Evolutionary conservation across 2,329 filamentous ascomycete genomes (phyloP), one percentile per base, ranked within the genome.

Genomic region (Aspergillus neoniger): DNA sequence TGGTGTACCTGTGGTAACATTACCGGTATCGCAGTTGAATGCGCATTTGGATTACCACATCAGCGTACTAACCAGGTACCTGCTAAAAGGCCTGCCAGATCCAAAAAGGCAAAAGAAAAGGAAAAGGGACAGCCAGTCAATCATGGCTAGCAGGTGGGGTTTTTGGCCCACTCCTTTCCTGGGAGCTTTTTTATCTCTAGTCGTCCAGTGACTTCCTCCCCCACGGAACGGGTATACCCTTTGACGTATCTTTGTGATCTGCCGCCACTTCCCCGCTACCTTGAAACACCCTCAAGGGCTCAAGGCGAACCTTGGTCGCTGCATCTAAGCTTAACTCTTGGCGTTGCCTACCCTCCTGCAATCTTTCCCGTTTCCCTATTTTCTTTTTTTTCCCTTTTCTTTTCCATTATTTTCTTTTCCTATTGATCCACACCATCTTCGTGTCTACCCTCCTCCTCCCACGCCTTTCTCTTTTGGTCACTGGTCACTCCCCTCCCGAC

Each of bases 221-320:
- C 66, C 65, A 68, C 68, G 67, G 64, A 66, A 67, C 67, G 69
- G 70, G 68, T 71, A 69, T 69, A 69, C 66, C 69, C 71, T 70
- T 72, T 72, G 70, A 72, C 68, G 67, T 70, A 69, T 66, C 63
- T 66, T 62, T 71, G 65, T 67, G 67, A 72, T 69, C 69, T 63
- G 54, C 62, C 61, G 54, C 62, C 61, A 61, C 61, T 68, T 70
- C 71, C 72, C 72, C 72, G 71, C 72, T 69, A 65, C 69, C 65
- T 68, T 72, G 71, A 72, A 73, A 72, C 70, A 69, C 58, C 47
- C 56, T 61, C 44, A 63, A 63, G 57, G 61, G 65, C 59, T 64
- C 65, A 67, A 63, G 65, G 65, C 66, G 69, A 74, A 74, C 69
- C 70, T 70, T 72, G 67, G 70, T 70, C 63, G 62, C 64, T 68